Base-by-base conservation (phyloP, 345 rosid species). In the Lenwebbia sp. region DNA sequence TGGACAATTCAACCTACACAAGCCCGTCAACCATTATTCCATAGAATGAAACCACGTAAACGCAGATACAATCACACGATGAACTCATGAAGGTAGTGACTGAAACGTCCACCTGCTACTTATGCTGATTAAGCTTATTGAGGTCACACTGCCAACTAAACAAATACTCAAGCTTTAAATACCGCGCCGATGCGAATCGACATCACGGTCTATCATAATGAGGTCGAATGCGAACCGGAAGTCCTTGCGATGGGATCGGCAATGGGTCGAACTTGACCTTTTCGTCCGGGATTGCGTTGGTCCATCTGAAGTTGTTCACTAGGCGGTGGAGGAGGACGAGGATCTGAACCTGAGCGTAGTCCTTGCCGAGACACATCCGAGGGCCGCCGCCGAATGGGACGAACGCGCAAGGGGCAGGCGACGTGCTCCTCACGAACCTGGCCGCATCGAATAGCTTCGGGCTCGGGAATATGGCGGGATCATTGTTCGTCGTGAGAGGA, bases 321-420 rank as follows among this genome's bases (percentile, higher is more conserved):
- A 89, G 56, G 82, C 85, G 54, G 84, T 89, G 91, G 33, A 89
- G 74, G 54, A 89, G 86, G 44, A 86, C 78, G 21, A 89, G 88
- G 8, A 89, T 88, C 82, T 83, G 78, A 10, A 85, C 26, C 15
- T 82, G 82, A 13, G 86, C 86, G 7, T 54, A 86, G 13, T 86
- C 89, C 53, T 76, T 53, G 12, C 91, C 91, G 13, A 85, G 44
- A 81, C 91, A 89, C 62, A 88, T 88, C 85, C 89, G 85, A 12
- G 86, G 86, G 30, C 89, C 86, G 0, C 88, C 90, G 49, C 90
- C 90, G 11, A 89, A 87, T 1, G 91, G 91, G 28, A 87, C 84
- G 37, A 81, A 87, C 1, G 86, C 84, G 13, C 51, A 57, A 1
- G 86, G 88, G 13, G 87, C 65, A 0, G 88, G 85, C 19, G 88